Evolutionary conservation across 768 basidiomycete species (phyloP), one percentile per base, ranked within the genome.

Genomic region (Filobasidium wieringae): DNA sequence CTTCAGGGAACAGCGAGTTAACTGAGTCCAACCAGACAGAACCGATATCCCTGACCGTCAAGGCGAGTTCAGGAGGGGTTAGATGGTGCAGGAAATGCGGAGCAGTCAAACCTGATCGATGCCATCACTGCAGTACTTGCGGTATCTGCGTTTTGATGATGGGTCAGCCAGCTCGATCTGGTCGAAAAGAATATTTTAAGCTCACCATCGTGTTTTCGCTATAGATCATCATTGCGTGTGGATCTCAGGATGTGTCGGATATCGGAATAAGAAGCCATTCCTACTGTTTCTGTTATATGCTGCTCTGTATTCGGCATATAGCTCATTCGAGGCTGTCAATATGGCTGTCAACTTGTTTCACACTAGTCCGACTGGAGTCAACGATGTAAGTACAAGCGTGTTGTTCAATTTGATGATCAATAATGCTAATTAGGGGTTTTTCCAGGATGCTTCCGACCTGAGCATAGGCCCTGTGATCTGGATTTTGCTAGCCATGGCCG

Each of bases 141-240:
- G 32, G 62, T 27, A 41, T 39, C 31, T 73, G 72, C 55, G 61
- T 66, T 0, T 50, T 73, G 43, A 71, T 69, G 55, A 41, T 57
- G 54, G 34, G 57, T 58, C 30, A 40, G 57, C 40, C 50, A 3
- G 30, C 19, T 9, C 14, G 32, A 9, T 15, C 17, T 47, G 11
- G 14, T 27, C 7, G 26, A 26, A 7, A 29, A 26, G 14, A 12
- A 26, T 31, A 31, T 26, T 24, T 51, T 51, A 17, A n/a, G n/a
- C n/a, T 53, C 32, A 53, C 32, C 50, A 9, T 24, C 27, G 1
- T 19, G 14, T 33, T 8, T 41, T 14, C n/a, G 15, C 34, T 19
- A 69, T 71, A 70, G 72, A 73, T 49, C 72, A 73, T 60, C 72
- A 73, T 55, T 73, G 72, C 45, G 58, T 67, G 12, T 73, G 72